A percentile compares a stretch with the other conserved stretches of the same genome.
Conservation (phyloP, 352 stramenopile genomes). For the Phytophthora palmivora region DNA sequence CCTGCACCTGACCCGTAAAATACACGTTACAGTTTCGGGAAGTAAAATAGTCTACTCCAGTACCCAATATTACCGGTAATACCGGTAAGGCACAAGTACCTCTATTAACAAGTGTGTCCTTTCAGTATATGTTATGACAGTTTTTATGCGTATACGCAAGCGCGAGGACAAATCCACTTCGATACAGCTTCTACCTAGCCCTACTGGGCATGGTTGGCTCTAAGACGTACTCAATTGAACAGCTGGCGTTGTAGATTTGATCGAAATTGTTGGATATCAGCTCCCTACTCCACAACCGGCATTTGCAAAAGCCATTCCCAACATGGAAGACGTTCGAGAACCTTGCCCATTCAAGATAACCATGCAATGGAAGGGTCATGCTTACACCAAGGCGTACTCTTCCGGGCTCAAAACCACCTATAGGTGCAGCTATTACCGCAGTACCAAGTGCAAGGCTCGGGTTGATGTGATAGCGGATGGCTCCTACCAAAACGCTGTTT, state of each 20-base stretch:
- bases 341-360: slow-evolving; percentile 7
- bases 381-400: slow-evolving; percentile 13
- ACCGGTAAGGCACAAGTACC: neutral
- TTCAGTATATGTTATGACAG: slow-evolving; percentile 5
- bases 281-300: neutral
- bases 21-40: neutral
- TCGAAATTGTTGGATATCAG: neutral
- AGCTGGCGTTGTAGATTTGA: too few relatives aligned
- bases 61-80: neutral
- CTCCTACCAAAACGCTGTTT: slow-evolving; percentile 6
- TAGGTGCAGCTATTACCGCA: slow-evolving; percentile 12
- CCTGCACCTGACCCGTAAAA: neutral
- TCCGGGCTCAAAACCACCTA: slow-evolving; percentile 12
- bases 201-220: too few relatives aligned
- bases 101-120: neutral
- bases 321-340: slow-evolving; percentile 18
- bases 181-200: too few relatives aligned
- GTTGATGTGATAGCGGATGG: slow-evolving; percentile 16
- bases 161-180: too few relatives aligned
- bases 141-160: neutral
- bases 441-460: slow-evolving; percentile 7
- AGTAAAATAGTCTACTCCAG: neutral
- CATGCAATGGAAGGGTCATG: slow-evolving; percentile 8
- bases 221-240: too few relatives aligned
- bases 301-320: slow-evolving; percentile 1